These are phyloP conservation scores for Schwanniomyces vanrijiae DNA, from an alignment of 805 yeast genomes.

Conservation along the genomic window DNA sequence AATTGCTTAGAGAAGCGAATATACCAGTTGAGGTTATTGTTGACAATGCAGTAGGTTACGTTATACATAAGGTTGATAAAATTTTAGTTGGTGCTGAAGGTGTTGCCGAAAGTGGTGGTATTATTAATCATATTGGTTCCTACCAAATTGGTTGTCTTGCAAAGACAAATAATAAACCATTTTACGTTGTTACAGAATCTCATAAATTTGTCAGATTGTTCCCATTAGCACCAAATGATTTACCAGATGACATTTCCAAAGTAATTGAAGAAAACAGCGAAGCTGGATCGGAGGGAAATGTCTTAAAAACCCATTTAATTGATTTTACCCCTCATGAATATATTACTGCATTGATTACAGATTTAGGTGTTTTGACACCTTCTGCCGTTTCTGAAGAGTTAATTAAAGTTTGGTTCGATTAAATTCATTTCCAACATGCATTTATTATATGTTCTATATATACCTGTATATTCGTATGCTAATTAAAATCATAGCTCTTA, in stretches of 20 bases:
- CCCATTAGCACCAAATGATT: conserved; percentile 90
- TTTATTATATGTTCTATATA: background rate
- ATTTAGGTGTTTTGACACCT: conserved; percentile 94
- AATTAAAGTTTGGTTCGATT: conserved; percentile 97
- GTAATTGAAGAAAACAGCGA: conserved; percentile 22
- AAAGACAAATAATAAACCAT: conserved; percentile 84
- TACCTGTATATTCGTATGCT: background rate
- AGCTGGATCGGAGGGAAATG: conserved; percentile 16
- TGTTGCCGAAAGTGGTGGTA: conserved; percentile 98
- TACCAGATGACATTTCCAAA: conserved; percentile 51
- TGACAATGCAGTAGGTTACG: conserved; percentile 92
- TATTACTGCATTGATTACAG: conserved; percentile 94
- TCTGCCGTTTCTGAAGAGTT: conserved; percentile 98
- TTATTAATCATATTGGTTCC: conserved; percentile 91
- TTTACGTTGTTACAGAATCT: conserved; percentile 90
- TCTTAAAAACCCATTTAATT: conserved; percentile 42
- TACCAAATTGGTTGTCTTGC: conserved; percentile 94
- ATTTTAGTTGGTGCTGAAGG: conserved; percentile 98
- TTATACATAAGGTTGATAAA: conserved; percentile 87
- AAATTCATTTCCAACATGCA: conserved; percentile 9
- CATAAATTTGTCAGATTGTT: conserved; percentile 96
- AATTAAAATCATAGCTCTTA: background rate
- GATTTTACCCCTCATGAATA: conserved; percentile 97
- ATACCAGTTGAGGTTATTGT: conserved; percentile 87
- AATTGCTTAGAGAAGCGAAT: conserved; percentile 61